Evolutionary conservation across 306 rosid species (phyloP), one percentile per base, ranked within the genome.

Genomic region (Luffa acutangula): DNA sequence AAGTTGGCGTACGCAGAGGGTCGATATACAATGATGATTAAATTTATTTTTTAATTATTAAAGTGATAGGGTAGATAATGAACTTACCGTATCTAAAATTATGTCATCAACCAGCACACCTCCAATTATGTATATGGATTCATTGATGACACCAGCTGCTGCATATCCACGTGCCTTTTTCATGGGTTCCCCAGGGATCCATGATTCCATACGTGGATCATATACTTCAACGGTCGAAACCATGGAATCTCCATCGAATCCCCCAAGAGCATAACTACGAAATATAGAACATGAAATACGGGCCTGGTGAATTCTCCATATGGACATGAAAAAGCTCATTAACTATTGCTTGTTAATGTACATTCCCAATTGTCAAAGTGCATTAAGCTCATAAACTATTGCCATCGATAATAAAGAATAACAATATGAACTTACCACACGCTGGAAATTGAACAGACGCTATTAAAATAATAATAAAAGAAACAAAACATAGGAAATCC

Each of bases 61-160:
- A 41, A 57, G 53, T 14, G 42, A 56, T 20, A 43, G n/a, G 80
- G 48, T 49, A 73, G 79, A 56, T 75, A 1, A 7, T 60, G 33
- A 8, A 34, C 80, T 84, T 81, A 90, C 94, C 0, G 76, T 80
- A 9, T 89, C 88, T 65, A 86, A 83, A 56, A 90, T 64, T 67
- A 15, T 77, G 11, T 81, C 80, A 12, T 62, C 86, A 37, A 5
- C 78, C 77, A 78, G 81, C 59, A 89, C 78, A 49, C 97, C 98
- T 59, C 97, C 98, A 52, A 94, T 81, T 53, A 85, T 81, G 66
- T 66, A 86, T 52, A 94, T 90, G 9, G 94, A 82, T 3, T 88
- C 92, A 7, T 88, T 78, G 57, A 92, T 82, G 33, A 85, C 93
- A 10, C 86, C 91, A 66, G 97, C 96, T 18, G 84, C 92, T n/a